Evolutionary conservation across 2,329 filamentous ascomycete genomes (phyloP), one percentile per base, ranked within the genome.

Genomic region (Xylariaceae sp.): DNA sequence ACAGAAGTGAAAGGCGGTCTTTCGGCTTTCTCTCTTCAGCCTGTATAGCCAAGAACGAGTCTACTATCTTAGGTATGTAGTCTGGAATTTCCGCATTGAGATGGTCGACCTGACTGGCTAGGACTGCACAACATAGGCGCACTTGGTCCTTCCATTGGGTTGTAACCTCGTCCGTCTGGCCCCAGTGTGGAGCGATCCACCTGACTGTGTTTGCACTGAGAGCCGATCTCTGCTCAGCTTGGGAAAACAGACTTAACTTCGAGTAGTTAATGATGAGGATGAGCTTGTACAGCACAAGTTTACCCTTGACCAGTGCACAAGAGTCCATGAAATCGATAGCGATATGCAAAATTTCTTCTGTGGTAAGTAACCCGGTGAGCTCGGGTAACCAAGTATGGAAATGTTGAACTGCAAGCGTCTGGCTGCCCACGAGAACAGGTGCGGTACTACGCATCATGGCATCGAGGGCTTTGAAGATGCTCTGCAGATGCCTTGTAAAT

Each of bases 371-470:
- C 2, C 84, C 82, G 0, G 81, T 76, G 8, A 98, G 79, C 62
- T 97, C 92, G 0, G 93, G 92, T n/a, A 98, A 73, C 93, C 93
- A 98, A 0, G 88, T 87, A 62, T 97, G 92, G 64, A 97, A 95
- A 64, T 97, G 89, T 66, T 98, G 93, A 11, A 97, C 90, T 2
- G 94, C 83, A 40, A 98, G 73, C 0, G 93, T 97, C 68, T 98
- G 95, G 52, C 88, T 97, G 25, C 93, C 93, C 12, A 97, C 87
- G 20, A 97, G 72, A 16, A 91, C 83, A 0, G 93, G 87, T 2
- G 89, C 86, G 2, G 83, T 76, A 64, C 89, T 95, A 49, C 84
- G 82, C 88, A 98, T 96, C 68, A 98, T 80, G 14, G 79, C 76
- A 66, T 97, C 90, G 20, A 98, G 75, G 1, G 88, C 86, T 62